phyloP scores from a whole-genome alignment of 2,329 filamentous ascomycete species.

The Sporothrix variecibatus region DNA sequence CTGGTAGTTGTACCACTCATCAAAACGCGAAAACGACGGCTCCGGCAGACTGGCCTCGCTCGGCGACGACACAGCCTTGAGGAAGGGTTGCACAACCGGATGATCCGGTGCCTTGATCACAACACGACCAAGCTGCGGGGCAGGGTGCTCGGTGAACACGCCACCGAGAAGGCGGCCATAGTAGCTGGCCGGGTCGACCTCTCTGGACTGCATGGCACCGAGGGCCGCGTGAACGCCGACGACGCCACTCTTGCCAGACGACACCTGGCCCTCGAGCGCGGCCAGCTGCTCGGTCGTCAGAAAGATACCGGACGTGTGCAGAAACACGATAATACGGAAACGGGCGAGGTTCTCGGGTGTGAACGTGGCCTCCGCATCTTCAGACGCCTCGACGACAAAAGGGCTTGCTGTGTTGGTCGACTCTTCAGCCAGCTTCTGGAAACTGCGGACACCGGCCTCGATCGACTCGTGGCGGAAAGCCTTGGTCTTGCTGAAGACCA shows the following conservation, averaged over 20 bases:
- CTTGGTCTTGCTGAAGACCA: slow-evolving; percentile 45
- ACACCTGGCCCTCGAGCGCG: slow-evolving; percentile 40
- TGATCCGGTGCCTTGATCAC: slow-evolving; percentile 37
- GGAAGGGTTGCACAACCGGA: slow-evolving; percentile 35
- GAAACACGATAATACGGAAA: slow-evolving; percentile 43
- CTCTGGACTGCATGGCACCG: slow-evolving; percentile 36
- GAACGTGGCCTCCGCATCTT: slow-evolving; percentile 41
- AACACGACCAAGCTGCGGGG: slow-evolving; percentile 40
- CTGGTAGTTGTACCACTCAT: slow-evolving; percentile 49
- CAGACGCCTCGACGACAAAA: slow-evolving; percentile 41
- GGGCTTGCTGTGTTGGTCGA: slow-evolving; percentile 31
- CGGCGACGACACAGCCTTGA: slow-evolving; percentile 28
- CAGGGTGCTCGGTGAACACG: slow-evolving; percentile 43
- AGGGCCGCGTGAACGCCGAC: slow-evolving; percentile 47
- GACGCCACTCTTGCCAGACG: slow-evolving; percentile 40
- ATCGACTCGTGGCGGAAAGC: slow-evolving; percentile 46
- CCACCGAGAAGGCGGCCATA: slow-evolving; percentile 44
- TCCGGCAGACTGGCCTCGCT: slow-evolving; percentile 18
- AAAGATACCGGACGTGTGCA: slow-evolving; percentile 45
- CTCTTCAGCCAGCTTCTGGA: slow-evolving; percentile 37
- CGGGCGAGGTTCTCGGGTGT: slow-evolving; percentile 35
- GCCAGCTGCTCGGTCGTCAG: slow-evolving; percentile 39
- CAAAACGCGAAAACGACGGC: slow-evolving; percentile 36
- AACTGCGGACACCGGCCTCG: slow-evolving; percentile 39
- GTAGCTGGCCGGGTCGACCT: slow-evolving; percentile 36